These are phyloP conservation scores for Aspergillus sp. DNA, from an alignment of 2,329 filamentous ascomycete species.

Conservation along the genomic window DNA sequence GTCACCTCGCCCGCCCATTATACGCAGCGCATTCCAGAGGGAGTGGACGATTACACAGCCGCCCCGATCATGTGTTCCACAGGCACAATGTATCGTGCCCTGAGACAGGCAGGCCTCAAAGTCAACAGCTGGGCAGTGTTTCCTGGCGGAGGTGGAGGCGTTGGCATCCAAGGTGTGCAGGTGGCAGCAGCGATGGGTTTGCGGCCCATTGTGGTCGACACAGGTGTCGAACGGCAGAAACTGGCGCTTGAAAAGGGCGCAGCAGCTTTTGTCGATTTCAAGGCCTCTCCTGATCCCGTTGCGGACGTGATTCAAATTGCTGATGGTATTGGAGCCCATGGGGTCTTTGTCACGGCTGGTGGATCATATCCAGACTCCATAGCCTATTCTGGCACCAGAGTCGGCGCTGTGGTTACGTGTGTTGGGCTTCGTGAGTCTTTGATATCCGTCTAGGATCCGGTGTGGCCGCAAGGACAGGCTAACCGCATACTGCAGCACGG, in stretches of 20 bases:
- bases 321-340: constrained; percentile 51
- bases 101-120: constrained; percentile 51
- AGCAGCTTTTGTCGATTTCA: constrained; percentile 58
- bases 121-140: constrained; percentile 53
- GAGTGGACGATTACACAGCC: constrained; percentile 54
- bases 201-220: constrained; percentile 56
- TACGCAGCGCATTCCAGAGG: constrained; percentile 56
- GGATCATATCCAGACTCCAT: constrained; percentile 42
- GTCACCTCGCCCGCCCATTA: constrained; percentile 57
- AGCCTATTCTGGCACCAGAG: constrained; percentile 39
- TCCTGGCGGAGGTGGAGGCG: constrained; percentile 49
- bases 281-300: constrained; percentile 34
- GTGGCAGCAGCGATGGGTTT: constrained; percentile 57
- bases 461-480: too few species aligned
- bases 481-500: constrained; percentile 11
- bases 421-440: constrained; percentile 35
- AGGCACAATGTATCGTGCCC: constrained; percentile 57
- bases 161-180: constrained; percentile 60
- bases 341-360: constrained; percentile 42
- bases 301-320: constrained; percentile 48
- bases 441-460: too few species aligned
- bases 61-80: constrained; percentile 62
- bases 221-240: constrained; percentile 47
- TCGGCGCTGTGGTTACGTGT: constrained; percentile 55
- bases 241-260: constrained; percentile 52